A percentile compares a stretch with the other conserved stretches of the same genome.
Conservation (phyloP, 805 yeast genomes). For the Torulaspora maleeae region DNA sequence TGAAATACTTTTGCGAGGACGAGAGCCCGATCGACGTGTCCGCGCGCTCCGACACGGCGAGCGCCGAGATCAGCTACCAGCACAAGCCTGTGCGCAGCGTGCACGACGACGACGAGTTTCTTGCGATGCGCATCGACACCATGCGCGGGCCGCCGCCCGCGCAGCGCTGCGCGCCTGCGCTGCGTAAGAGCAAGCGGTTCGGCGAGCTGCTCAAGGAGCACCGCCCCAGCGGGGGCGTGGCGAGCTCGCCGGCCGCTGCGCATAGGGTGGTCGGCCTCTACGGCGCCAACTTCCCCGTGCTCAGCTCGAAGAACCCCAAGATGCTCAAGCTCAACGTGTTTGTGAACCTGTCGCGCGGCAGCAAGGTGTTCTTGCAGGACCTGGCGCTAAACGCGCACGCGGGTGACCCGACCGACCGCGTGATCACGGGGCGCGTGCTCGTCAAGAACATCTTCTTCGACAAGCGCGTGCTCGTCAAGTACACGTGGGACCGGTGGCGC, state of each 20-base stretch:
- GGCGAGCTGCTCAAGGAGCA: neutral
- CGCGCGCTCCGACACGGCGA: slow-evolving; percentile 35
- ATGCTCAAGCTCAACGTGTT: slow-evolving; percentile 28
- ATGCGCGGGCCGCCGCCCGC: slow-evolving; percentile 1
- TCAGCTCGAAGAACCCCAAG: slow-evolving; percentile 23
- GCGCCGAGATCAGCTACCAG: slow-evolving; percentile 28
- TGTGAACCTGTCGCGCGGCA: slow-evolving; percentile 19
- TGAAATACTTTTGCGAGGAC: slow-evolving; percentile 63
- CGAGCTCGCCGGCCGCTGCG: neutral
- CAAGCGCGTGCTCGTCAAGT: slow-evolving; percentile 64
- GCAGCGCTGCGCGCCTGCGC: slow-evolving; percentile 1
- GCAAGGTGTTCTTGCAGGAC: slow-evolving; percentile 21
- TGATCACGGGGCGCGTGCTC: slow-evolving; percentile 67
- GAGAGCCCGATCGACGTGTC: slow-evolving; percentile 74
- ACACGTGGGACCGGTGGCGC: slow-evolving; percentile 75
- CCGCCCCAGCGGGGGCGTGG: no score
- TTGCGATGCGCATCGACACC: slow-evolving; percentile 10
- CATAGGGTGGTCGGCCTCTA: slow-evolving; percentile 27
- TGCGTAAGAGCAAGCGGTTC: slow-evolving; percentile 2
- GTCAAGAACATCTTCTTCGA: slow-evolving; percentile 69
- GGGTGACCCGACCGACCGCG: slow-evolving; percentile 1
- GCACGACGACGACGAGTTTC: slow-evolving; percentile 12
- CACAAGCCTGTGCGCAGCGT: slow-evolving; percentile 19
- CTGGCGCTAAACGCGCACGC: slow-evolving; percentile 15
- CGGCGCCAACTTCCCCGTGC: slow-evolving; percentile 28